Conservation (phyloP, 345 rosid species). For the Mallotus nudiflorus region DNA sequence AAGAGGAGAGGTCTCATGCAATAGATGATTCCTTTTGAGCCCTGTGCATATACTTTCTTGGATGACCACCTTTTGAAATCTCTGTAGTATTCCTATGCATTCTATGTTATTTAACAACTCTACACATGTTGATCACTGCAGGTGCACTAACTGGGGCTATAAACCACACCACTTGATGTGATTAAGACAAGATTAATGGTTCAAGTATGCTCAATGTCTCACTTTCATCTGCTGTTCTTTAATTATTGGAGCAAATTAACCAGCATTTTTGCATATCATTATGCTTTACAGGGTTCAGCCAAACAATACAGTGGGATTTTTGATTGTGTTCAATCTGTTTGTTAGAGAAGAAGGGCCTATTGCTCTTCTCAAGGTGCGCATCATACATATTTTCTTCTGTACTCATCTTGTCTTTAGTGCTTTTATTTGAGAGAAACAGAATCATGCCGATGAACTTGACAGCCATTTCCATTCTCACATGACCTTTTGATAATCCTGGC, state of each 20-base stretch:
- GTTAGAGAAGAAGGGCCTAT: constrained; percentile 82
- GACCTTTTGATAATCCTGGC: no score
- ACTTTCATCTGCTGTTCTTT: constrained; percentile 4
- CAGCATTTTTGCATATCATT: not conserved
- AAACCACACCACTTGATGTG: constrained; percentile 96
- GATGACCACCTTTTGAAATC: no score
- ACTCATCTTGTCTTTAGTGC: not conserved
- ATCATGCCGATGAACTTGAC: no score
- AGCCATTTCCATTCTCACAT: no score
- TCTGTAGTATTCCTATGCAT: not conserved
- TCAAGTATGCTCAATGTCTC: constrained; percentile 58
- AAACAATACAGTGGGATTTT: constrained; percentile 76
- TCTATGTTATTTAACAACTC: not conserved
- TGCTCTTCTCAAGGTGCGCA: constrained; percentile 79
- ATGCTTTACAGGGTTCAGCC: constrained; percentile 62
- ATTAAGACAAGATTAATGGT: constrained; percentile 95
- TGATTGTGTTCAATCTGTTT: constrained; percentile 84
- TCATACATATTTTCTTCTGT: not conserved
- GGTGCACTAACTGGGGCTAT: constrained; percentile 97
- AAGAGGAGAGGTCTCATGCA: not conserved
- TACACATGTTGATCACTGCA: constrained; percentile 10
- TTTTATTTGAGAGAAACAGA: no score
- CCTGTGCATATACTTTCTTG: not conserved
- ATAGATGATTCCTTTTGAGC: not conserved
- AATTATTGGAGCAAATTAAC: not conserved